Conservation (phyloP, 305 asterid genomes). For the Solanum aculeatissimum region DNA sequence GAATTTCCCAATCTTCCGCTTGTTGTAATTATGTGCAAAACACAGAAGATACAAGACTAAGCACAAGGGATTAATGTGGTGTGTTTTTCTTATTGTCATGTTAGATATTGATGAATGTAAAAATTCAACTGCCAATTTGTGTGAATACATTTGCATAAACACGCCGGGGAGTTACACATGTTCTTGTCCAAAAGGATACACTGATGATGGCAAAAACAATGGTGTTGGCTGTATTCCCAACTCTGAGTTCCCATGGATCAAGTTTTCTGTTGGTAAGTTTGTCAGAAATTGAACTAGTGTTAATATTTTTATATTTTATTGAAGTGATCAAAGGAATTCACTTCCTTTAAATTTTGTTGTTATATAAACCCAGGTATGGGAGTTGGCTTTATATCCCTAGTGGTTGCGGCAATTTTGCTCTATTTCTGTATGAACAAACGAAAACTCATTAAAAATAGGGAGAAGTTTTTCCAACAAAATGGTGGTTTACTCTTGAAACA, state of each 20-base stretch:
- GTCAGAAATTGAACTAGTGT: neutral
- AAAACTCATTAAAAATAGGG: constrained; percentile 10
- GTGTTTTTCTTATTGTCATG: neutral
- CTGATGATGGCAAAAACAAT: constrained; percentile 7
- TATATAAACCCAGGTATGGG: constrained; percentile 9
- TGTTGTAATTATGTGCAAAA: neutral
- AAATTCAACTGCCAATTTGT: neutral
- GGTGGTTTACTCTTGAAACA: constrained; percentile 19
- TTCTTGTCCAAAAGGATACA: constrained; percentile 8
- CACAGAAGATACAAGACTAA: neutral
- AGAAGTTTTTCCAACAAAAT: constrained; percentile 27
- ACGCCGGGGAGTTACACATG: constrained; percentile 6
- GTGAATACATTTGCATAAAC: constrained; percentile 3
- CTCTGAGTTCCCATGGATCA: constrained; percentile 8
- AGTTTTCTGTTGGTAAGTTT: constrained; percentile 16
- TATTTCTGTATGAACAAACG: constrained; percentile 15
- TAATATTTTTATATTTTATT: neutral
- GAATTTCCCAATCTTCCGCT: neutral
- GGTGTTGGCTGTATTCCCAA: constrained; percentile 5
- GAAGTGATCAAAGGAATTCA: neutral
- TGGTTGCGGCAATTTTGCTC: constrained; percentile 12
- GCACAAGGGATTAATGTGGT: neutral
- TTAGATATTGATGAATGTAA: constrained; percentile 19
- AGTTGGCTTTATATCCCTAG: constrained; percentile 11
- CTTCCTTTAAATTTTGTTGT: neutral